Conservation (phyloP, 2,329 filamentous ascomycete genomes). For the Aspergillus nomiae region DNA sequence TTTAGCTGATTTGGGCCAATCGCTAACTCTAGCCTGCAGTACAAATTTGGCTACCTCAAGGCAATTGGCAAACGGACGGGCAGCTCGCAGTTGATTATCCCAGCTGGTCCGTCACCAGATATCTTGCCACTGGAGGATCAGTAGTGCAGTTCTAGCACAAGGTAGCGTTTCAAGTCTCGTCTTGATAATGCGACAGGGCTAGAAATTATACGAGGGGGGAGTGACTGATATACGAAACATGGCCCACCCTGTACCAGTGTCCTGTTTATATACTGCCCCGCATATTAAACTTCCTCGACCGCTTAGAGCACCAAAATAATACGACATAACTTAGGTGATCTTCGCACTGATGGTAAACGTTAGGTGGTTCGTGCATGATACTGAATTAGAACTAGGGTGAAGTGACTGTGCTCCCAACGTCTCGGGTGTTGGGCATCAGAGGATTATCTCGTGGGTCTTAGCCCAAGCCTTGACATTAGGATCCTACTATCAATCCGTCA, state of each 20-base stretch:
- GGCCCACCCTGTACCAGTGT: not conserved
- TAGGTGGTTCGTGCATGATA: not conserved
- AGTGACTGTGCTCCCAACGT: not conserved
- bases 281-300: not conserved
- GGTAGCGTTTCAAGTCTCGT: not conserved
- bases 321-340: not conserved
- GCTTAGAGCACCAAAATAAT: not conserved
- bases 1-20: not conserved
- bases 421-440: not conserved
- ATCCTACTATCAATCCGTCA: not conserved
- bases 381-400: not conserved
- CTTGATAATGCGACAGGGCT: not conserved
- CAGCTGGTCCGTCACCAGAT: slow-evolving; percentile 30
- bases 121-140: slow-evolving; percentile 23
- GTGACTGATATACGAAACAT: not conserved
- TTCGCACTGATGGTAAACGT: not conserved
- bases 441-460: not conserved
- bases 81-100: slow-evolving; percentile 25
- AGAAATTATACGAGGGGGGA: not conserved
- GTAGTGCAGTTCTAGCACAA: not conserved
- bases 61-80: slow-evolving; percentile 23
- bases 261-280: not conserved
- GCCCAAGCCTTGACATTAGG: not conserved
- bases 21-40: slow-evolving; percentile 16
- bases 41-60: slow-evolving; percentile 28